Evolutionary conservation across 1,139 yeast species (phyloP).

Genomic region (Saccharomyces hybrid): DNA sequence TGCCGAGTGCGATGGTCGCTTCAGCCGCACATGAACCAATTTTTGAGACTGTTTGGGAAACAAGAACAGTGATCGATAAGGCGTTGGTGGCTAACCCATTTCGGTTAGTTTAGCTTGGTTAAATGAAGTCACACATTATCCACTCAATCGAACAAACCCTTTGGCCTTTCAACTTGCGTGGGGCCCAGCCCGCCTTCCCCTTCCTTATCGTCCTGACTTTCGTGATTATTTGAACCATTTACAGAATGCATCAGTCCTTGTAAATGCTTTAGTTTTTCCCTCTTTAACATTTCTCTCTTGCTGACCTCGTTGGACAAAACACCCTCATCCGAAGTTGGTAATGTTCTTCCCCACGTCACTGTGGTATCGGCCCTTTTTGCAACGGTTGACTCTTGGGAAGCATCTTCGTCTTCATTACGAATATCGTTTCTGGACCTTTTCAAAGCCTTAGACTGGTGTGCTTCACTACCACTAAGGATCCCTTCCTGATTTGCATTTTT

Average conservation of each 20-base stretch:
- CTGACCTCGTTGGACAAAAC: not conserved
- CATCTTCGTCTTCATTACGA: not conserved
- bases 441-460: not conserved
- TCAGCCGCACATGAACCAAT: not conserved
- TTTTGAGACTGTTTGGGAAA: not conserved
- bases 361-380: not conserved
- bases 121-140: no score
- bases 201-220: constrained; percentile 4
- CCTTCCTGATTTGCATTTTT: not conserved
- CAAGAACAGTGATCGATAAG: not conserved
- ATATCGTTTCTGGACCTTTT: not conserved
- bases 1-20: not conserved
- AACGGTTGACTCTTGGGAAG: not conserved
- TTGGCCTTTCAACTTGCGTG: constrained; percentile 30
- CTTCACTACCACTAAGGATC: not conserved
- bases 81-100: no score
- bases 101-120: not conserved
- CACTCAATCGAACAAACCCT: constrained; percentile 32
- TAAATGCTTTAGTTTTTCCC: not conserved
- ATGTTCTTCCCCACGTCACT: not conserved
- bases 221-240: not conserved
- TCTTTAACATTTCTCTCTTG: not conserved
- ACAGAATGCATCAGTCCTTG: not conserved
- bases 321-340: not conserved
- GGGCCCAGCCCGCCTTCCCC: constrained; percentile 32